A percentile compares a stretch with the other conserved stretches of the same genome.
Conservation (phyloP, 1,284 basidiomycete species). For the Anthracocystis walkeri region DNA sequence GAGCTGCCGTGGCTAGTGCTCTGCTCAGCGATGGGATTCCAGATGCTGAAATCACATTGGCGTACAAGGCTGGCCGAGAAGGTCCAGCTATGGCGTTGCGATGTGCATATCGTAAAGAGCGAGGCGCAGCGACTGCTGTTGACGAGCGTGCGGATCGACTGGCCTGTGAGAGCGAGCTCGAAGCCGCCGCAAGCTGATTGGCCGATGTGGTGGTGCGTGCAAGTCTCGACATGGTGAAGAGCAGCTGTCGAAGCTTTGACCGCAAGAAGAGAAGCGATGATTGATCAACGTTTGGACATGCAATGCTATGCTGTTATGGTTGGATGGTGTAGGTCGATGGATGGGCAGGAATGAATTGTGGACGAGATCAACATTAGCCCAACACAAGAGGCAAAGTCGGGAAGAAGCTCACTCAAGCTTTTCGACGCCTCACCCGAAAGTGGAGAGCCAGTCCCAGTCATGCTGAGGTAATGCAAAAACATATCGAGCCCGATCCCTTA, state of each 20-base stretch:
- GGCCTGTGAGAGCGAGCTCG: conserved; percentile 2
- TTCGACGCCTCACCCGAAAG: neutral
- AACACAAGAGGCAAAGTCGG: neutral
- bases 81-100: conserved; percentile 12
- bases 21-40: neutral
- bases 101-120: neutral
- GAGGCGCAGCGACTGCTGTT: neutral
- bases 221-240: conserved; percentile 23
- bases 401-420: neutral
- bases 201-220: conserved; percentile 18
- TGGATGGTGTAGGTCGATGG: too few species aligned
- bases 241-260: too few species aligned
- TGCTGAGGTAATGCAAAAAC: conserved; percentile 32
- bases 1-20: conserved; percentile 14
- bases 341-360: neutral
- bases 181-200: conserved; percentile 8
- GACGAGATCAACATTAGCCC: conserved; percentile 6
- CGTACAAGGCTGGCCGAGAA: conserved; percentile 2
- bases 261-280: too few species aligned
- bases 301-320: neutral
- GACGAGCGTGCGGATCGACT: conserved; percentile 1
- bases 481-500: too few species aligned
- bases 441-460: conserved; percentile 24
- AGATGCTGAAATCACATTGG: neutral
- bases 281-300: neutral